A percentile compares a stretch with the other conserved stretches of the same genome.
phyloP scores from a whole-genome alignment of 495 filamentous ascomycete species.

The Daldinia concentrica region DNA sequence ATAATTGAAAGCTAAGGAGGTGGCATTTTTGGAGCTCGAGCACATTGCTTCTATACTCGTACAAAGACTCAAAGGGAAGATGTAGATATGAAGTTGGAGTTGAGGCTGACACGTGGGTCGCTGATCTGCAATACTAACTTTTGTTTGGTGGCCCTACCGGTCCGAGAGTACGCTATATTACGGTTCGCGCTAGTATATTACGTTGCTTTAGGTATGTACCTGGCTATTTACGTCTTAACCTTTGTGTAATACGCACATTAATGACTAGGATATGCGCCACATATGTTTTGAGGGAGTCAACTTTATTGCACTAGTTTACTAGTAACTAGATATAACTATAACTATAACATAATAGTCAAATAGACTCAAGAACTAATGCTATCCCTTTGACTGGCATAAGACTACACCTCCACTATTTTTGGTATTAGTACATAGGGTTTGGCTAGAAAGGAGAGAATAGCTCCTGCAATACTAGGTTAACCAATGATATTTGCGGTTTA shows the following conservation, averaged over 20 bases:
- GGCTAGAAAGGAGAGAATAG: too few species aligned
- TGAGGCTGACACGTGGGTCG: slow-evolving; percentile 46
- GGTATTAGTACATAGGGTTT: too few species aligned
- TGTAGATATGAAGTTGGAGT: slow-evolving; percentile 36
- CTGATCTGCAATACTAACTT: slow-evolving; percentile 21
- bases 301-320: too few species aligned
- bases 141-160: slow-evolving; percentile 20
- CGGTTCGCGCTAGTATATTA: not conserved
- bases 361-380: too few species aligned
- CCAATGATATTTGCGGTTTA: too few species aligned
- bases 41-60: slow-evolving; percentile 35
- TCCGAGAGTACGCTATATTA: not conserved
- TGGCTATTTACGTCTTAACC: not conserved
- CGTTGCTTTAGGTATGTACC: not conserved
- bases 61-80: slow-evolving; percentile 21
- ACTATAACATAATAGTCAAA: too few species aligned
- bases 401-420: too few species aligned
- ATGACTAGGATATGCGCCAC: not conserved
- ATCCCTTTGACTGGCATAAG: too few species aligned
- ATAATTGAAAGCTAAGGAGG: slow-evolving; percentile 17
- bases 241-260: not conserved
- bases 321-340: too few species aligned
- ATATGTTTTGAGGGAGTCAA: not conserved
- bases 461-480: too few species aligned
- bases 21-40: slow-evolving; percentile 12